Evolutionary conservation across 805 yeast species (phyloP), one percentile per base, ranked within the genome.

Genomic region (Ogataea chonburiensis): DNA sequence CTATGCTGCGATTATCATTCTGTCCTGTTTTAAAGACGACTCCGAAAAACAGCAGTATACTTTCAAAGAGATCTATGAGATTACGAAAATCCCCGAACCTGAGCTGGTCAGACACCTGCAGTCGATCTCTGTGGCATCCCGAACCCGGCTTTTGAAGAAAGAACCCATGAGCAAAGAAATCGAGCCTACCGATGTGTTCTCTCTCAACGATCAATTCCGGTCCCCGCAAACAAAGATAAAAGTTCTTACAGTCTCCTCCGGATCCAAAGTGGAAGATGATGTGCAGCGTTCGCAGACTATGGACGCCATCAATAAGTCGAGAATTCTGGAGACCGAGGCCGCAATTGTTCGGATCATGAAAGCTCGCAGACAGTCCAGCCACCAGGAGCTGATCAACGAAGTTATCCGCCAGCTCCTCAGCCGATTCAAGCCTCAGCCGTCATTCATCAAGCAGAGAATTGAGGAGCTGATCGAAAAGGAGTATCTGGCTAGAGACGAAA

Each of bases 261-360:
- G 63, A 1, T 56, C 63, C 7, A 71, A 67, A 34, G 54, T 61
- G 3, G 86, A 76, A 43, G 70, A 69, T 29, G 82, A 76, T 23
- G 61, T 64, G 11, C 85, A 79, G 46, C 60, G 72, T 8, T 61
- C 63, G 12, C 70, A 70, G 35, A 81, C 85, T 0, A 62, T 79
- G 55, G 70, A 70, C n/a, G 62, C 67, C 23, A 66, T 86, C 19
- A 70, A 71, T 24, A 81, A 75, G 47, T 77, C 86, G 4, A 68
- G 95, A 39, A 70, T 76, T 40, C 69, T 71, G 37, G 85, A 81
- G 51, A 66, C 83, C 3, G 93, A 86, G 54, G 95, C 96, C 1
- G 93, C 94, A 0, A 73, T 88, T 38, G 95, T 88, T 5, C 70
- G 96, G 34, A 77, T 81, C n/a, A 80, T 88, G 91, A 88, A 88